phyloP scores from a whole-genome alignment of 1,139 yeast genomes.

The Casaregolazyma lundiana region DNA sequence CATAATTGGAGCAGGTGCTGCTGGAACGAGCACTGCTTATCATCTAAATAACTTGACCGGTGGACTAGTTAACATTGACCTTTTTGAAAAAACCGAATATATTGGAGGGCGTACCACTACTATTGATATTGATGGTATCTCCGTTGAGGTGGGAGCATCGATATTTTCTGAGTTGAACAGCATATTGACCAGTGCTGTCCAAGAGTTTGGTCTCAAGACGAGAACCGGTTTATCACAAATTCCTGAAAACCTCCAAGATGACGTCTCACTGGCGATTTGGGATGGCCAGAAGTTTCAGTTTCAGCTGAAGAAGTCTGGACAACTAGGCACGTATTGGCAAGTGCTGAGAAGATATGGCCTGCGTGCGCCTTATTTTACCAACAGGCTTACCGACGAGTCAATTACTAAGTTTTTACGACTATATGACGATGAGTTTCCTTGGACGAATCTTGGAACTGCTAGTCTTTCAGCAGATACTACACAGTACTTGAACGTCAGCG shows the following conservation, averaged over 20 bases:
- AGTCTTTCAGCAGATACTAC: conserved; percentile 21
- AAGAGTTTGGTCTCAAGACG: conserved; percentile 31
- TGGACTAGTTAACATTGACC: conserved; percentile 29
- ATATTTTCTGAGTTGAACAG: conserved; percentile 39
- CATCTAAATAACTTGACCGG: conserved; percentile 36
- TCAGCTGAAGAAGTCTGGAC: conserved; percentile 14
- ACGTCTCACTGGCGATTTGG: conserved; percentile 36
- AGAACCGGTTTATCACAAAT: conserved; percentile 15
- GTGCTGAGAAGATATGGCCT: conserved; percentile 32
- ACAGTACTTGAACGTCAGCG: conserved; percentile 25
- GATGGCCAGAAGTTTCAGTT: conserved; percentile 34
- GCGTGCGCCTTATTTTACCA: conserved; percentile 24
- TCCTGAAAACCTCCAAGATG: conserved; percentile 17
- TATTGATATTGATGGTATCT: conserved; percentile 24
- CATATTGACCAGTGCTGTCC: conserved; percentile 35
- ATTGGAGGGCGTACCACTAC: conserved; percentile 41
- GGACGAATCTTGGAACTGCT: conserved; percentile 22
- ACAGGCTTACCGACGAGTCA: conserved; percentile 19
- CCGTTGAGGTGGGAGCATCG: conserved; percentile 42
- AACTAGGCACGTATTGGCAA: conserved; percentile 10
- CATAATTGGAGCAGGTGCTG: conserved; percentile 47
- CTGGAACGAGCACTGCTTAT: conserved; percentile 42
- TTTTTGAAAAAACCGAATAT: conserved; percentile 34
- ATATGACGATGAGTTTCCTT: conserved; percentile 33
- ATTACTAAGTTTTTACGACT: conserved; percentile 23